These are phyloP conservation scores for Phytopythium cucurbitacearum DNA, from an alignment of 352 stramenopile genomes.

Conservation along the genomic window DNA sequence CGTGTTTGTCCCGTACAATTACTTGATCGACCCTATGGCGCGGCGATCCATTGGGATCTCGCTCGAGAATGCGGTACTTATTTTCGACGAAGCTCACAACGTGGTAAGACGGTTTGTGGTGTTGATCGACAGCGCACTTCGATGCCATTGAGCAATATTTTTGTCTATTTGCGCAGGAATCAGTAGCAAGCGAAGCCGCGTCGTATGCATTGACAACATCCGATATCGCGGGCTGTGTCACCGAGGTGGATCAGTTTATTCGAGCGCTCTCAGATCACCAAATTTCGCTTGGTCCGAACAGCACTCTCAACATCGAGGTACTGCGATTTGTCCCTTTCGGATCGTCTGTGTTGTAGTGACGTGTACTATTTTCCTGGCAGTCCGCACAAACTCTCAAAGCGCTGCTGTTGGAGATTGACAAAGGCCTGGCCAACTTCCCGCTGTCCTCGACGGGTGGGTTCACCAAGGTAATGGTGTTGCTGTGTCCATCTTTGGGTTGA, in stretches of 20 bases:
- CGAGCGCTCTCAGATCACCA: constrained; percentile 54
- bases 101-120: constrained; percentile 78
- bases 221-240: constrained; percentile 92
- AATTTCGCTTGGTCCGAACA: constrained; percentile 42
- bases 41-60: constrained; percentile 92
- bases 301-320: constrained; percentile 64
- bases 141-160: not conserved
- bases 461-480: constrained; percentile 55
- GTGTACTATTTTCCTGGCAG: constrained; percentile 16
- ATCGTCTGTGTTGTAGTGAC: constrained; percentile 1
- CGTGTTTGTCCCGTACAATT: constrained; percentile 99
- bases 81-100: constrained; percentile 99
- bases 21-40: constrained; percentile 95
- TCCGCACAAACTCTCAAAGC: constrained; percentile 77
- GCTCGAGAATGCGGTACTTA: constrained; percentile 95
- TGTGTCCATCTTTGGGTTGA: not conserved
- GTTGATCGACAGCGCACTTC: not conserved
- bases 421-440: constrained; percentile 73
- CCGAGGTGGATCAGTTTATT: constrained; percentile 90
- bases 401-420: constrained; percentile 83
- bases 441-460: constrained; percentile 66
- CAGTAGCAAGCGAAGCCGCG: constrained; percentile 90
- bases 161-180: constrained; percentile 44
- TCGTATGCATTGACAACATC: constrained; percentile 95
- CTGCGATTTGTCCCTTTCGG: not conserved